A percentile compares a stretch with the other conserved stretches of the same genome.
These are phyloP conservation scores for Colletotrichum sp. DNA, from an alignment of 2,329 filamentous ascomycete genomes.

Conservation along the genomic window DNA sequence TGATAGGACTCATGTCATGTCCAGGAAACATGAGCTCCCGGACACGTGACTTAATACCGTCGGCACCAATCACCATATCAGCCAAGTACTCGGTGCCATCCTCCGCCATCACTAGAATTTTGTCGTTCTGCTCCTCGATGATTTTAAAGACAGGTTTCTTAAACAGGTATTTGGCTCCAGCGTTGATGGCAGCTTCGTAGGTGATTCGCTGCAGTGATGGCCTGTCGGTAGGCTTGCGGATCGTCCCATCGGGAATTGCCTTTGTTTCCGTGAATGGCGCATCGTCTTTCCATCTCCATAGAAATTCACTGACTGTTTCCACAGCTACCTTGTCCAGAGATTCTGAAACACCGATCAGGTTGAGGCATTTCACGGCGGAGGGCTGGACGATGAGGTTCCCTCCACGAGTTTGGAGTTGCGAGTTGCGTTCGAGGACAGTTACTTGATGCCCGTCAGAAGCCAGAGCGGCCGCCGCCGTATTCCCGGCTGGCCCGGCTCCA, in stretches of 20 bases:
- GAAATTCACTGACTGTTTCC: background rate
- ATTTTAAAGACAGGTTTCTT: background rate
- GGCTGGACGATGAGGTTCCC: background rate
- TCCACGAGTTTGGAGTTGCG: background rate
- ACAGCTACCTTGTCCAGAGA: background rate
- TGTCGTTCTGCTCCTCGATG: background rate
- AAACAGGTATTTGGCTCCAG: background rate
- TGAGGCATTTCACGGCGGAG: background rate
- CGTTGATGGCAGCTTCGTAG: background rate
- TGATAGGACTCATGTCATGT: background rate
- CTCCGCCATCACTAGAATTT: background rate
- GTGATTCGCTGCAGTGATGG: background rate
- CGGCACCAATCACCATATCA: background rate
- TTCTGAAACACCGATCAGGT: background rate
- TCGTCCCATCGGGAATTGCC: background rate
- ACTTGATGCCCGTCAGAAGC: background rate
- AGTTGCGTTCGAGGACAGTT: background rate
- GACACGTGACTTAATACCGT: background rate
- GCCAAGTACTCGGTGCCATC: background rate
- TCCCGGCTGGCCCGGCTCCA: background rate
- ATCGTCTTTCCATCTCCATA: background rate
- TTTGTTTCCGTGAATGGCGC: background rate
- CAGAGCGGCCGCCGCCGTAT: background rate
- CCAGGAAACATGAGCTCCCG: background rate
- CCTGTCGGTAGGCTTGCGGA: background rate